Conservation (phyloP, 768 basidiomycete species). For the Naganishia friedmannii region DNA sequence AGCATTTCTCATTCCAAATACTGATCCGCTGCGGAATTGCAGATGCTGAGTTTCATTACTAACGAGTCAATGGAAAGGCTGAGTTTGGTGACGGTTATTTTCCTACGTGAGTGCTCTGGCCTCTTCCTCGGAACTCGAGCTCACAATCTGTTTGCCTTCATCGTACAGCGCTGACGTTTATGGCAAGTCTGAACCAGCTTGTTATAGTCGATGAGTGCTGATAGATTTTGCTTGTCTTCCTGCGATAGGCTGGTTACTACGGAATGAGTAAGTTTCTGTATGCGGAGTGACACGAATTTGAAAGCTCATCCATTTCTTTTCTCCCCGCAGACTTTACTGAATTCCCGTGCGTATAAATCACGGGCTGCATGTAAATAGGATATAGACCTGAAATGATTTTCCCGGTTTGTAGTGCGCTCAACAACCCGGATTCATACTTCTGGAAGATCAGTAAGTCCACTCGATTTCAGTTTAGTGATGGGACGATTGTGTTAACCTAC, state of each 20-base stretch:
- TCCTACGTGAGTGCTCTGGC: conserved; percentile 45
- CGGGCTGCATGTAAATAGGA: neutral
- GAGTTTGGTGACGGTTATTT: conserved; percentile 51
- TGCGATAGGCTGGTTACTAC: conserved; percentile 22
- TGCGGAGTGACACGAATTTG: neutral
- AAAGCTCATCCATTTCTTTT: neutral
- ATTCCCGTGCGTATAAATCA: conserved; percentile 1
- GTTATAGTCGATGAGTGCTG: neutral
- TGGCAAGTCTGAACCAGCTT: conserved; percentile 30
- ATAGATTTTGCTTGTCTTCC: neutral
- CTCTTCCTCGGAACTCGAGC: conserved; percentile 7
- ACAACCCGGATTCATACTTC: conserved; percentile 32
- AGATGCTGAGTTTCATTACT: conserved; percentile 49
- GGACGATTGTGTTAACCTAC: neutral
- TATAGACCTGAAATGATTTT: neutral
- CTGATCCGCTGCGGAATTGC: neutral
- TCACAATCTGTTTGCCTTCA: conserved; percentile 26
- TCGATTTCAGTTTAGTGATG: neutral
- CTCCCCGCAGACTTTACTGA: neutral
- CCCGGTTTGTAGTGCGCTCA: neutral
- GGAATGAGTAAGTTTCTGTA: conserved; percentile 20
- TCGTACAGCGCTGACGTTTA: conserved; percentile 40
- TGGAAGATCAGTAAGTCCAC: conserved; percentile 44
- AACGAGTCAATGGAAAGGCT: conserved; percentile 51
- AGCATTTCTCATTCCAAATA: neutral